Conservation (phyloP, 148 eudicot species). For the Heliamphora exappendiculata region DNA sequence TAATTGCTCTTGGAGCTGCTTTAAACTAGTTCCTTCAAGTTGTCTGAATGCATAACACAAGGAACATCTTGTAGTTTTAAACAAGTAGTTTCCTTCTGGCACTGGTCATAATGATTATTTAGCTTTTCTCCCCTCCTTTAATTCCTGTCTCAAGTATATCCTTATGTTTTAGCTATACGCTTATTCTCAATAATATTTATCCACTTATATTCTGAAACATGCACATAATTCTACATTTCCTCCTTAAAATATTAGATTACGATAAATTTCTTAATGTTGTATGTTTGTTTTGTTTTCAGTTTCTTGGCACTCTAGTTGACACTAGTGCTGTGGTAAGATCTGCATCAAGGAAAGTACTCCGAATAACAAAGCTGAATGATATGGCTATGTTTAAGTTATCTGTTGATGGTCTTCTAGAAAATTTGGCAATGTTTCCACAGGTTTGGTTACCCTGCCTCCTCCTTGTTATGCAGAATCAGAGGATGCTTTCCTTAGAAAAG, state of each 20-base stretch:
- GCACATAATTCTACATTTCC: neutral
- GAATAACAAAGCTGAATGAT: slow-evolving; percentile 34
- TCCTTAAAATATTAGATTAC: neutral
- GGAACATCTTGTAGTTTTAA: neutral
- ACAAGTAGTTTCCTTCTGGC: neutral
- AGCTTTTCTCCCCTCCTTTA: neutral
- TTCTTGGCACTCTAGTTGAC: slow-evolving; percentile 62
- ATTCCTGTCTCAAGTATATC: slow-evolving; percentile 1
- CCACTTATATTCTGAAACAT: neutral
- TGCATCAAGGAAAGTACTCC: slow-evolving; percentile 51
- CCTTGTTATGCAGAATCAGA: neutral
- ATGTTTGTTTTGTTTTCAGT: slow-evolving; percentile 33
- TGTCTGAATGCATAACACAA: neutral
- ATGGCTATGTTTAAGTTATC: slow-evolving; percentile 40
- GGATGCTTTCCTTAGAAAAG: neutral
- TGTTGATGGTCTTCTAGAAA: slow-evolving; percentile 47
- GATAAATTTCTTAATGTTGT: neutral
- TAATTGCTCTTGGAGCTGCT: neutral
- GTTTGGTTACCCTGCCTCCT: slow-evolving; percentile 23
- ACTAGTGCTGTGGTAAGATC: slow-evolving; percentile 41
- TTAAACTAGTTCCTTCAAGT: neutral
- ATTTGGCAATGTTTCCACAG: slow-evolving; percentile 65
- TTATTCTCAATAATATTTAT: neutral
- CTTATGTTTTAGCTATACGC: neutral
- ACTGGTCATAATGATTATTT: neutral